phyloP scores from a whole-genome alignment of 495 filamentous ascomycete genomes.

The Podospora sp. region DNA sequence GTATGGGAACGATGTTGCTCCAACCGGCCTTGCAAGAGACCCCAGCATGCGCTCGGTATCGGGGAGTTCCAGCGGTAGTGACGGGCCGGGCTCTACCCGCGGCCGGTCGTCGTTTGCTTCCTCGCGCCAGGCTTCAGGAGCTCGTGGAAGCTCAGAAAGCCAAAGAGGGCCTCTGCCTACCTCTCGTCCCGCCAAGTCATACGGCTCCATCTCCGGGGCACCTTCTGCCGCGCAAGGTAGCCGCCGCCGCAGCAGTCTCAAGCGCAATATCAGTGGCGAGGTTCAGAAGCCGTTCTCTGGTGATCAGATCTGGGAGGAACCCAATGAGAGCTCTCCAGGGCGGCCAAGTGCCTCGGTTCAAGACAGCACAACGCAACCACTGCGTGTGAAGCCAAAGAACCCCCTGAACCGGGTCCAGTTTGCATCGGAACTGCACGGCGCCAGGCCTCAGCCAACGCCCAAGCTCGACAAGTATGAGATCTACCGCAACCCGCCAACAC shows the following conservation, averaged over 20 bases:
- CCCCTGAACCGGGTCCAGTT: conserved; percentile 58
- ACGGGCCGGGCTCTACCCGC: conserved; percentile 27
- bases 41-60: conserved; percentile 50
- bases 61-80: conserved; percentile 52
- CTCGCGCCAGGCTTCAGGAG: conserved; percentile 26
- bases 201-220: conserved; percentile 30
- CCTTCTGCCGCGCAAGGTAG: conserved; percentile 29
- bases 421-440: conserved; percentile 37
- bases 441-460: conserved; percentile 22
- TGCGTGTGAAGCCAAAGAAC: conserved; percentile 58
- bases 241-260: conserved; percentile 51
- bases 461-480: conserved; percentile 68
- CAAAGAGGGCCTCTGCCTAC: conserved; percentile 26
- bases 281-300: conserved; percentile 62
- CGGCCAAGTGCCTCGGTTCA: conserved; percentile 13
- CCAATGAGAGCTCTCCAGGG: conserved; percentile 48
- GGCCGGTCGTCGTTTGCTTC: conserved; percentile 37
- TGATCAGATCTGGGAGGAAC: conserved; percentile 90
- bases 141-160: conserved; percentile 37
- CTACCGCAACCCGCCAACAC: conserved; percentile 73
- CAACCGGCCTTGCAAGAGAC: conserved; percentile 52
- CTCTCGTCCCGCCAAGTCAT: conserved; percentile 33
- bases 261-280: conserved; percentile 61
- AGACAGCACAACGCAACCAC: conserved; percentile 34
- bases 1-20: conserved; percentile 51